A percentile compares a stretch with the other conserved stretches of the same genome.
Evolutionary conservation across 768 basidiomycete genomes (phyloP).

Genomic region (Russula emetica): DNA sequence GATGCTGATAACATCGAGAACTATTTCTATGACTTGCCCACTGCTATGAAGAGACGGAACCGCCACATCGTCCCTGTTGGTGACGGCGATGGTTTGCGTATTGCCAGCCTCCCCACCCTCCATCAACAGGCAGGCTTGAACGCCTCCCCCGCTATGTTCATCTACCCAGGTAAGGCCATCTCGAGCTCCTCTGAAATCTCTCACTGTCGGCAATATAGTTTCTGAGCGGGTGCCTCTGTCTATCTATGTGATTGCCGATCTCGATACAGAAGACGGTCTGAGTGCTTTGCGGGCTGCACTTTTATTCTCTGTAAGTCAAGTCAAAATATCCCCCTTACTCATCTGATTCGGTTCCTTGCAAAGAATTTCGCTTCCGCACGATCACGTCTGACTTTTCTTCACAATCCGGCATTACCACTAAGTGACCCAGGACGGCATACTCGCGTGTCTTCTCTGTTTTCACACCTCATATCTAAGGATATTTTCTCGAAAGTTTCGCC

Average conservation of each 20-base stretch:
- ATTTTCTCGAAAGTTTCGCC: constrained; percentile 41
- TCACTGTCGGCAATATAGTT: constrained; percentile 31
- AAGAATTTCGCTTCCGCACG: constrained; percentile 42
- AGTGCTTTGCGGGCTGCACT: constrained; percentile 63
- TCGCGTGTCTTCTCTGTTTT: constrained; percentile 45
- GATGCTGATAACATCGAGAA: constrained; percentile 49
- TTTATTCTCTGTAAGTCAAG: constrained; percentile 51
- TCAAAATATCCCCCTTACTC: background rate
- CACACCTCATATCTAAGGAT: constrained; percentile 45
- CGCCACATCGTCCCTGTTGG: constrained; percentile 59
- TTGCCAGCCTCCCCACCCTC: constrained; percentile 55
- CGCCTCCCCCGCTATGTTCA: constrained; percentile 43
- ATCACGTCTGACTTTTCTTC: constrained; percentile 70
- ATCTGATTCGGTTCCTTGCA: constrained; percentile 8
- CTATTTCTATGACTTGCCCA: constrained; percentile 90
- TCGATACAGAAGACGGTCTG: constrained; percentile 60
- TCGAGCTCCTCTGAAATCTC: background rate
- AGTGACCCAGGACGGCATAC: constrained; percentile 27
- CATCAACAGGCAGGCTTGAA: constrained; percentile 46
- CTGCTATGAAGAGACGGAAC: constrained; percentile 67
- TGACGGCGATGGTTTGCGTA: constrained; percentile 43
- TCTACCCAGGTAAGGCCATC: constrained; percentile 56
- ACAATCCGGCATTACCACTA: constrained; percentile 49
- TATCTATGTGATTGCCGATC: constrained; percentile 68
- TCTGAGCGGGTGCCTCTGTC: constrained; percentile 41